Conservation (phyloP, 192 early-diverging fungal genomes). For the Mortierella alpina region DNA sequence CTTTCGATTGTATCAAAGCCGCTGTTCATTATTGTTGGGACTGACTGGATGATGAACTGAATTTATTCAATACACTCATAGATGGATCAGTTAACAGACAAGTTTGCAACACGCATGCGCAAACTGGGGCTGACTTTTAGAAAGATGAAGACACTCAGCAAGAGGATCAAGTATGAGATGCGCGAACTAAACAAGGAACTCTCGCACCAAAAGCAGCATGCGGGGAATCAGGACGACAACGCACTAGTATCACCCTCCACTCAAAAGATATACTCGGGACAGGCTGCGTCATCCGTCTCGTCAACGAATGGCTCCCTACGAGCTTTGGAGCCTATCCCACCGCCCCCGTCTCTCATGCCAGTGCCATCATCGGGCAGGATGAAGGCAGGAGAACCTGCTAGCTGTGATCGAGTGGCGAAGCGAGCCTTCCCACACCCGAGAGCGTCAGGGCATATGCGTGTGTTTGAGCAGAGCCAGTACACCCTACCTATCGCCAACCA, state of each 20-base stretch:
- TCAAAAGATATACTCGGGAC: neutral
- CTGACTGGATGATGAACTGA: neutral
- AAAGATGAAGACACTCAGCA: neutral
- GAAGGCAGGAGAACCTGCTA: neutral
- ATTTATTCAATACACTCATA: neutral
- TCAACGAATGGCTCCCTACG: neutral
- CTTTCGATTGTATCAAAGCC: neutral
- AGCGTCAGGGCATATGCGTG: conserved; percentile 10
- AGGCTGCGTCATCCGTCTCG: neutral
- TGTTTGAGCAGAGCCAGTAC: conserved; percentile 8
- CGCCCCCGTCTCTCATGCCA: conserved; percentile 12
- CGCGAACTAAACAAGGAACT: conserved; percentile 1
- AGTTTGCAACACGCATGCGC: neutral
- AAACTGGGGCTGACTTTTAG: neutral
- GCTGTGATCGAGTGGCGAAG: neutral
- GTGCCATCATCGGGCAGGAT: neutral
- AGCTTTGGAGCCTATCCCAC: neutral
- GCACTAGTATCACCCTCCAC: neutral
- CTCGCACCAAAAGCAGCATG: neutral
- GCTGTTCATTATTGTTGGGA: neutral
- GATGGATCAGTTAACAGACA: conserved; percentile 9
- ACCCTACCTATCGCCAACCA: conserved; percentile 6
- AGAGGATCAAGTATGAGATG: conserved; percentile 11
- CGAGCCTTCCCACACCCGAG: neutral
- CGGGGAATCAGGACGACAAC: neutral